Conservation (phyloP, 2,329 filamentous ascomycete genomes). For the Aspergillus tubingensis region DNA sequence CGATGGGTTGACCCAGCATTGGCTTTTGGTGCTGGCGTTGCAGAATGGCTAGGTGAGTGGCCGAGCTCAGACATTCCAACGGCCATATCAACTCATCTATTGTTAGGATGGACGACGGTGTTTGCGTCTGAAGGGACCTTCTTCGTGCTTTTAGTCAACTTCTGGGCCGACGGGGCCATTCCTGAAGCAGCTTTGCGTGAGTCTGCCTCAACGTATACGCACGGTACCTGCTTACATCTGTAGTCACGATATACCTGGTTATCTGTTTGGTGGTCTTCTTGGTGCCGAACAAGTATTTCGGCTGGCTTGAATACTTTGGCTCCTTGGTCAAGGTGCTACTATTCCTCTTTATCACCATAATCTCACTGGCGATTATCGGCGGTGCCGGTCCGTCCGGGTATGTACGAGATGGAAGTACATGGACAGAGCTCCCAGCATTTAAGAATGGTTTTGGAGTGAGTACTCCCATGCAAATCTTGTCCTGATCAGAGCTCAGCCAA, state of each 20-base stretch:
- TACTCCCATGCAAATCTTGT: background rate
- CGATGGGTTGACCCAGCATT: slow-evolving; percentile 43
- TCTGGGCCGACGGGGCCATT: slow-evolving; percentile 3
- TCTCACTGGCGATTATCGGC: slow-evolving; percentile 40
- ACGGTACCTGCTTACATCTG: background rate
- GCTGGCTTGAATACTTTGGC: slow-evolving; percentile 40
- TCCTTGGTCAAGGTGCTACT: slow-evolving; percentile 42
- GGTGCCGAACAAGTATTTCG: slow-evolving; percentile 35
- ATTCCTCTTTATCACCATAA: slow-evolving; percentile 40
- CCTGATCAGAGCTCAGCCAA: background rate
- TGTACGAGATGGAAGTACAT: slow-evolving; percentile 33
- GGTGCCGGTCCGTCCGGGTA: slow-evolving; percentile 44
- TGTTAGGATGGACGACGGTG: slow-evolving; percentile 9
- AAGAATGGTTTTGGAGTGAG: slow-evolving; percentile 36
- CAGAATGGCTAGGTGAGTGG: slow-evolving; percentile 22
- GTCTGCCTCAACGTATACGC: background rate
- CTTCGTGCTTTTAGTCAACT: slow-evolving; percentile 11
- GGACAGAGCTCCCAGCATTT: slow-evolving; percentile 37
- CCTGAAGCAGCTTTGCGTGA: slow-evolving; percentile 12
- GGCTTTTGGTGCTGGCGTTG: slow-evolving; percentile 40
- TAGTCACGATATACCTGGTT: slow-evolving; percentile 16
- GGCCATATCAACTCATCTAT: background rate
- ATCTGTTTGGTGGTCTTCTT: slow-evolving; percentile 25
- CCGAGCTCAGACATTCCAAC: background rate
- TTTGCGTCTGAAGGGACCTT: slow-evolving; percentile 13